phyloP scores from a whole-genome alignment of 495 filamentous ascomycete genomes.

The Xylaria nigripes region DNA sequence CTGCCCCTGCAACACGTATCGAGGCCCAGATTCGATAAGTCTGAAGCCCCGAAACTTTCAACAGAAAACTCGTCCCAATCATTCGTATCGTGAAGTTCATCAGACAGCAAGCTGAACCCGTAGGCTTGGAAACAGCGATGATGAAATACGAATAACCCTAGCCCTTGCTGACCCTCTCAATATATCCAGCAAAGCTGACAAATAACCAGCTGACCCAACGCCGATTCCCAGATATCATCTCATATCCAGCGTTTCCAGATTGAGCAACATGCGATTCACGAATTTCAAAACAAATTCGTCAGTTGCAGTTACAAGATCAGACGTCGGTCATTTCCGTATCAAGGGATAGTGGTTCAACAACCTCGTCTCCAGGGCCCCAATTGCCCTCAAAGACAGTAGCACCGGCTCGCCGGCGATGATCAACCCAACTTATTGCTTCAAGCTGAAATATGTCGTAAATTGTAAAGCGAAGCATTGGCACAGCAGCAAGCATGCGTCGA shows the following conservation, averaged over 20 bases:
- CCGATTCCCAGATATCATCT: constrained; percentile 18
- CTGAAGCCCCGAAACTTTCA: not conserved
- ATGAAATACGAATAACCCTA: constrained; percentile 6
- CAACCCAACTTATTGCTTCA: constrained; percentile 68
- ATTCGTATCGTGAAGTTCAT: constrained; percentile 5
- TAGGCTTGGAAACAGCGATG: not conserved
- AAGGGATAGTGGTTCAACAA: constrained; percentile 18
- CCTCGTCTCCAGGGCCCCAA: constrained; percentile 61
- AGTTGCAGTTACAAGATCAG: constrained; percentile 19
- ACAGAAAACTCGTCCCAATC: not conserved
- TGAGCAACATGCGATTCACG: constrained; percentile 19
- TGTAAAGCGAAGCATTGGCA: constrained; percentile 64
- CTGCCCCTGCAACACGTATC: not conserved
- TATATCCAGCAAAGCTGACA: constrained; percentile 23
- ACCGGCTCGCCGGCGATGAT: constrained; percentile 62
- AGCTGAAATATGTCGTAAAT: constrained; percentile 60
- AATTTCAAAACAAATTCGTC: constrained; percentile 11
- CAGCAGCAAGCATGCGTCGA: constrained; percentile 74
- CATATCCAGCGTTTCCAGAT: constrained; percentile 34
- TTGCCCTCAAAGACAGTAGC: constrained; percentile 92
- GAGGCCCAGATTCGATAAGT: not conserved
- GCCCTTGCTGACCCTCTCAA: constrained; percentile 7
- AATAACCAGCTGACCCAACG: constrained; percentile 19
- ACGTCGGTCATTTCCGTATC: constrained; percentile 45
- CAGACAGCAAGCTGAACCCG: constrained; percentile 1